Percentiles rank a stretch among this genome's conserved stretches.
Conservation (phyloP, 805 yeast species). For the Tetrapisispora taiwanensis region DNA sequence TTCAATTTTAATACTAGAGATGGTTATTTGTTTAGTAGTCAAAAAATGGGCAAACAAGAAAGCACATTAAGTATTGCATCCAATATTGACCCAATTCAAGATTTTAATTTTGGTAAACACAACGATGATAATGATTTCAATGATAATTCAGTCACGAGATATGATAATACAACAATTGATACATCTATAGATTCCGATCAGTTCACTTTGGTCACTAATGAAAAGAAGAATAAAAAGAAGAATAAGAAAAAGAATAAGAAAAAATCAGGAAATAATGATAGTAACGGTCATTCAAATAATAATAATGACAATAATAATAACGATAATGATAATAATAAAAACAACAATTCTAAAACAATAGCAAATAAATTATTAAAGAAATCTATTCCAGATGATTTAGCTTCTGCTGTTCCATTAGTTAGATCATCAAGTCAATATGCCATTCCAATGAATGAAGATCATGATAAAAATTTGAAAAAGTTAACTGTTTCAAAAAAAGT, state of each 20-base stretch:
- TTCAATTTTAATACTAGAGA: not conserved
- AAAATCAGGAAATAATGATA: slow-evolving; percentile 52
- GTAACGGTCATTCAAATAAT: slow-evolving; percentile 9
- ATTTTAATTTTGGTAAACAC: not conserved
- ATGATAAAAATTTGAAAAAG: slow-evolving; percentile 34
- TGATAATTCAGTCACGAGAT: not conserved
- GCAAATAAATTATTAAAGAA: not conserved
- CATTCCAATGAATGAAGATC: slow-evolving; percentile 7
- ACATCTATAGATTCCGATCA: not conserved
- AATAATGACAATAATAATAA: slow-evolving; percentile 30
- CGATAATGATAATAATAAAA: slow-evolving; percentile 25
- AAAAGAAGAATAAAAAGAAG: slow-evolving; percentile 46
- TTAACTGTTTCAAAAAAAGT: slow-evolving; percentile 59
- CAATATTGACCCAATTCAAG: slow-evolving; percentile 1
- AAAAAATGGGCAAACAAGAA: not conserved
- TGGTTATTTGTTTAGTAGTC: not conserved
- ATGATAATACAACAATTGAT: not conserved
- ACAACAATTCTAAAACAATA: not conserved
- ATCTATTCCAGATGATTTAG: not conserved
- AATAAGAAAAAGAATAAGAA: slow-evolving; percentile 74
- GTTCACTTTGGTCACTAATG: slow-evolving; percentile 1
- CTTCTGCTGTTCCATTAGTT: not conserved
- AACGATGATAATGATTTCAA: not conserved
- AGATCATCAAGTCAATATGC: not conserved
- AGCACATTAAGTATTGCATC: slow-evolving; percentile 1